Percentiles rank a stretch among this genome's conserved stretches.
Evolutionary conservation across 2,329 filamentous ascomycete species (phyloP).

Genomic region (Aspergillus aculeatinus): DNA sequence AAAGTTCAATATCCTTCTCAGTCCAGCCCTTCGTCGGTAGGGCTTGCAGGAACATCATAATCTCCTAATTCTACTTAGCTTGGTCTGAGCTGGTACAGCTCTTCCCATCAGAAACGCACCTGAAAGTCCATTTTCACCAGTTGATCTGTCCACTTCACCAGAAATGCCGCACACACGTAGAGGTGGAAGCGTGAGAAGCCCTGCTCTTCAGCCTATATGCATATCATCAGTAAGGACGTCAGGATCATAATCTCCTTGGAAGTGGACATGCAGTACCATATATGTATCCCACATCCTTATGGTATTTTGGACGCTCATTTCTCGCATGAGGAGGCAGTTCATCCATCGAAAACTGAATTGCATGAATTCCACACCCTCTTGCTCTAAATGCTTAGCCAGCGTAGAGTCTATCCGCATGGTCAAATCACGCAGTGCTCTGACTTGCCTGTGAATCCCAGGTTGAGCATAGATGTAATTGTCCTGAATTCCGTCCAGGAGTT

Average conservation of each 20-base stretch:
- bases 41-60: conserved; percentile 99
- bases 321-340: conserved; percentile 97
- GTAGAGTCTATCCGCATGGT: conserved; percentile 83
- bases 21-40: conserved; percentile 92
- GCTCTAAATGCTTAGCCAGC: conserved; percentile 83
- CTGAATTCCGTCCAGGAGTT: conserved; percentile 96
- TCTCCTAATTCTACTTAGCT: conserved; percentile 62
- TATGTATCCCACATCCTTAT: conserved; percentile 99
- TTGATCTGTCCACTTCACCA: conserved; percentile 97
- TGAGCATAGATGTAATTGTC: conserved; percentile 99
- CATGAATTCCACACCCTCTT: conserved; percentile 94
- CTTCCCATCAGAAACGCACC: conserved; percentile 30
- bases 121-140: conserved; percentile 94
- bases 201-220: conserved; percentile 83
- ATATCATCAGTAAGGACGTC: conserved; percentile 18
- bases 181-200: conserved; percentile 98
- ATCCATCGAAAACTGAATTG: conserved; percentile 99
- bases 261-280: conserved; percentile 59
- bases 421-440: conserved; percentile 81
- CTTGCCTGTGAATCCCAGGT: conserved; percentile 92
- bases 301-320: conserved; percentile 93
- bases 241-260: neutral
- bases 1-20: conserved; percentile 94
- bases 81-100: neutral
- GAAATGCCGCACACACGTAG: conserved; percentile 95